Evolutionary conservation across 2,329 filamentous ascomycete species (phyloP).

Genomic region (Acephala macrosclerotiorum): DNA sequence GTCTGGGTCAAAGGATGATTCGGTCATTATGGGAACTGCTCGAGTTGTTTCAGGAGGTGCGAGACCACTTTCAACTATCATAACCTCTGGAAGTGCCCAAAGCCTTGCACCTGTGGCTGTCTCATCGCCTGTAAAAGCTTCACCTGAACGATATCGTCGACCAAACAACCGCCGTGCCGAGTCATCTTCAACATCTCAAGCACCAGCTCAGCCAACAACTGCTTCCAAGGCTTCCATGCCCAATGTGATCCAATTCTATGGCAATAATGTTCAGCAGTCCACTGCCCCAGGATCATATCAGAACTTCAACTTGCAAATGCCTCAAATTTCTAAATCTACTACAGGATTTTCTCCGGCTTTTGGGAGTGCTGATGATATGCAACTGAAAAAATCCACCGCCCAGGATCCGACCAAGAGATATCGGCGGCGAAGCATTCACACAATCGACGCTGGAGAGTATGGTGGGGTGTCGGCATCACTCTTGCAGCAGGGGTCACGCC

Average conservation of each 20-base stretch:
- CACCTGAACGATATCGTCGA: slow-evolving; percentile 86
- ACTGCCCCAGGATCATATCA: slow-evolving; percentile 31
- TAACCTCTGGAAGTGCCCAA: slow-evolving; percentile 53
- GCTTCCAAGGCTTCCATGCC: slow-evolving; percentile 60
- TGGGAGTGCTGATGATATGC: slow-evolving; percentile 45
- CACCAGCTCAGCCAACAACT: slow-evolving; percentile 40
- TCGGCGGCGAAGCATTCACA: slow-evolving; percentile 83
- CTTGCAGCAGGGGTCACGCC: slow-evolving; percentile 39
- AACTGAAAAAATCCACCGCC: slow-evolving; percentile 62
- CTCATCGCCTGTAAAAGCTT: slow-evolving; percentile 65
- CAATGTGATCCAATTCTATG: slow-evolving; percentile 62
- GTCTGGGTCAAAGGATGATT: slow-evolving; percentile 61
- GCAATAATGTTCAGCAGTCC: slow-evolving; percentile 47
- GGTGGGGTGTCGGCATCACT: slow-evolving; percentile 29
- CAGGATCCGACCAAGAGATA: slow-evolving; percentile 78
- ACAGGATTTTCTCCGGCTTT: slow-evolving; percentile 18
- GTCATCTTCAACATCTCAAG: slow-evolving; percentile 43
- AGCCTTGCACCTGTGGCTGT: slow-evolving; percentile 55
- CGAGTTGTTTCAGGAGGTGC: slow-evolving; percentile 34
- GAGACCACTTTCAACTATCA: slow-evolving; percentile 49
- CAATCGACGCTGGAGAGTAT: slow-evolving; percentile 53
- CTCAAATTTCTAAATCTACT: slow-evolving; percentile 36
- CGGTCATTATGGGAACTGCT: slow-evolving; percentile 50
- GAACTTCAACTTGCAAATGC: slow-evolving; percentile 38
- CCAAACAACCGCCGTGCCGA: slow-evolving; percentile 59